Evolutionary conservation across 2,329 filamentous ascomycete species (phyloP).

Genomic region (Alternaria triticina): DNA sequence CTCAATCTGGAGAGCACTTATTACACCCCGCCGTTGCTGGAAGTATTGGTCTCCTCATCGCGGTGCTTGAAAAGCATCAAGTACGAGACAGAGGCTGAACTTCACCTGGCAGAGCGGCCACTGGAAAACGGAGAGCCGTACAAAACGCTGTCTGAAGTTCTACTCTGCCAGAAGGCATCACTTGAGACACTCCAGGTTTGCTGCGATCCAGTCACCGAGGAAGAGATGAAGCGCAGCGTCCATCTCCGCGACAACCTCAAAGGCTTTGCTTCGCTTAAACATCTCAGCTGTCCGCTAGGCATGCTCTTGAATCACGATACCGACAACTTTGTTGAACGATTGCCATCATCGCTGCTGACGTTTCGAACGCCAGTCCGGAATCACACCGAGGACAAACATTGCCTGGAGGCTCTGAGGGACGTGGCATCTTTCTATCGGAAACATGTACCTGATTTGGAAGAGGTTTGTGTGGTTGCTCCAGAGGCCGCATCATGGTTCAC

Average conservation of each 20-base stretch:
- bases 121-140: background rate
- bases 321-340: conserved; percentile 13
- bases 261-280: conserved; percentile 14
- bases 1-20: conserved; percentile 21
- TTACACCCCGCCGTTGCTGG: conserved; percentile 14
- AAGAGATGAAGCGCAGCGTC: background rate
- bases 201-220: conserved; percentile 5
- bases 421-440: conserved; percentile 11
- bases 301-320: conserved; percentile 6
- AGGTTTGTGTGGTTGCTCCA: conserved; percentile 12
- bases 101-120: conserved; percentile 3
- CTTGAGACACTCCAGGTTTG: conserved; percentile 18
- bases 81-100: conserved; percentile 11
- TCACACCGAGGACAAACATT: conserved; percentile 5
- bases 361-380: conserved; percentile 11
- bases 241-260: conserved; percentile 13
- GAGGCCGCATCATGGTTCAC: background rate
- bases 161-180: conserved; percentile 16
- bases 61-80: conserved; percentile 20
- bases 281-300: conserved; percentile 19
- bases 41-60: conserved; percentile 23
- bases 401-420: conserved; percentile 19
- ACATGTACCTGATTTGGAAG: conserved; percentile 11
- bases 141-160: conserved; percentile 4
- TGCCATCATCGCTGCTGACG: conserved; percentile 20